Conservation (phyloP, 306 rosid species). For the Castanea crenata region DNA sequence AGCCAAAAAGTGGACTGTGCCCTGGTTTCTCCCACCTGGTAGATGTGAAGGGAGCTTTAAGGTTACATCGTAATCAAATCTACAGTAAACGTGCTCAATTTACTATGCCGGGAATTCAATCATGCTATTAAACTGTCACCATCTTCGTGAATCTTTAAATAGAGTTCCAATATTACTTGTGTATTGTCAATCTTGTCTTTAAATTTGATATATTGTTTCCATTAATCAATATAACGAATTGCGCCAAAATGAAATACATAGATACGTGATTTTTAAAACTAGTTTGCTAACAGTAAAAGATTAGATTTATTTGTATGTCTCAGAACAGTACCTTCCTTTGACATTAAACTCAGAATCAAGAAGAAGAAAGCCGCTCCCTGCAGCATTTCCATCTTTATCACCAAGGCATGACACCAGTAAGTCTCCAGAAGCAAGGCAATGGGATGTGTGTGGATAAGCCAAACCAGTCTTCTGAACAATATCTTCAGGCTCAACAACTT, state of each 20-base stretch:
- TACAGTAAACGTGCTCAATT: background rate
- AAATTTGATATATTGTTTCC: background rate
- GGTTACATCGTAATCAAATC: slow-evolving; percentile 13
- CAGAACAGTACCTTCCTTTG: slow-evolving; percentile 74
- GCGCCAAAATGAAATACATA: background rate
- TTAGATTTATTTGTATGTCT: slow-evolving; percentile 1
- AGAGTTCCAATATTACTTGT: background rate
- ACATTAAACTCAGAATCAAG: slow-evolving; percentile 93
- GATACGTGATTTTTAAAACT: background rate
- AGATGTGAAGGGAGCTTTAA: slow-evolving; percentile 3
- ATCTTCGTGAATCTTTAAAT: background rate
- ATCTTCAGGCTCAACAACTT: slow-evolving; percentile 70
- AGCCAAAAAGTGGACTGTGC: slow-evolving; percentile 84
- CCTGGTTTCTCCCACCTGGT: slow-evolving; percentile 97
- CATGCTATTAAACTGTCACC: background rate
- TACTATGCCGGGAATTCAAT: background rate
- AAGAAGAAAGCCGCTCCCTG: slow-evolving; percentile 89
- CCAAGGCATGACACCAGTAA: slow-evolving; percentile 86
- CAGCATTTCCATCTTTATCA: slow-evolving; percentile 85
- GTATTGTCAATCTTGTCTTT: background rate
- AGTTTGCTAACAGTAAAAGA: background rate
- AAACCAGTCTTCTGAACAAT: slow-evolving; percentile 73
- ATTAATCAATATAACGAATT: background rate
- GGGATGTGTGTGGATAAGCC: slow-evolving; percentile 94
- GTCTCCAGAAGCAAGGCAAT: slow-evolving; percentile 95